Evolutionary conservation across 768 basidiomycete genomes (phyloP).

Genomic region (Naganishia kalamii): DNA sequence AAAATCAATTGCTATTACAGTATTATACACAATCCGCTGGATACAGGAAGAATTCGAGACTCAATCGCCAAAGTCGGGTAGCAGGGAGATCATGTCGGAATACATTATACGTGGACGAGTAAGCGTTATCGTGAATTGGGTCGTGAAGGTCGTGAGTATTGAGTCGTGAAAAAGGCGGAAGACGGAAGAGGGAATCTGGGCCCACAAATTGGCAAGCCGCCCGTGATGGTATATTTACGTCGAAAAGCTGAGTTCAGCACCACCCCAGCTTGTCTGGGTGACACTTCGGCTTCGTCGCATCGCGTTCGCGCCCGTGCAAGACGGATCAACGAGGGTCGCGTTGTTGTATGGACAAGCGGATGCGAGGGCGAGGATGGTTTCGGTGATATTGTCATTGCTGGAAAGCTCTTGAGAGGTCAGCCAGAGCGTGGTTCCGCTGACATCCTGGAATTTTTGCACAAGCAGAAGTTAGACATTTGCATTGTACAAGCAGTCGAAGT

Average conservation of each 20-base stretch:
- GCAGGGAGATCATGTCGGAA: no score
- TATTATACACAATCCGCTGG: no score
- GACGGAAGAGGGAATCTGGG: no score
- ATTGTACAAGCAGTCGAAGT: background rate
- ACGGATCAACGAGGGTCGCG: background rate
- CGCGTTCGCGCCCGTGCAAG: slow-evolving; percentile 11
- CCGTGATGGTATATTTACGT: no score
- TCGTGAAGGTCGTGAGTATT: no score
- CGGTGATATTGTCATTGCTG: slow-evolving; percentile 15
- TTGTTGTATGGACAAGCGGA: slow-evolving; percentile 11
- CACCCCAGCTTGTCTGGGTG: slow-evolving; percentile 21
- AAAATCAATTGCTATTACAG: no score
- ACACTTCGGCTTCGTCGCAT: slow-evolving; percentile 12
- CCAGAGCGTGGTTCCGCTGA: slow-evolving; percentile 20
- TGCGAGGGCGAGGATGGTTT: slow-evolving; percentile 3
- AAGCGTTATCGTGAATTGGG: no score
- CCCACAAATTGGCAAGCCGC: no score
- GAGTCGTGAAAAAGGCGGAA: no score
- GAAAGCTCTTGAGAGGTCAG: slow-evolving; percentile 6
- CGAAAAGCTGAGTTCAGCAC: slow-evolving; percentile 18
- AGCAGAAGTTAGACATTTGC: background rate
- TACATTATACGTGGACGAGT: no score
- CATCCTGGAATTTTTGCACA: slow-evolving; percentile 9
- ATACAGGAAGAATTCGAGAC: no score
- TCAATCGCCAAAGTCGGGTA: no score